Evolutionary conservation across 2,329 filamentous ascomycete species (phyloP), one percentile per base, ranked within the genome.

Genomic region (Pseudogymnoascus sp.): DNA sequence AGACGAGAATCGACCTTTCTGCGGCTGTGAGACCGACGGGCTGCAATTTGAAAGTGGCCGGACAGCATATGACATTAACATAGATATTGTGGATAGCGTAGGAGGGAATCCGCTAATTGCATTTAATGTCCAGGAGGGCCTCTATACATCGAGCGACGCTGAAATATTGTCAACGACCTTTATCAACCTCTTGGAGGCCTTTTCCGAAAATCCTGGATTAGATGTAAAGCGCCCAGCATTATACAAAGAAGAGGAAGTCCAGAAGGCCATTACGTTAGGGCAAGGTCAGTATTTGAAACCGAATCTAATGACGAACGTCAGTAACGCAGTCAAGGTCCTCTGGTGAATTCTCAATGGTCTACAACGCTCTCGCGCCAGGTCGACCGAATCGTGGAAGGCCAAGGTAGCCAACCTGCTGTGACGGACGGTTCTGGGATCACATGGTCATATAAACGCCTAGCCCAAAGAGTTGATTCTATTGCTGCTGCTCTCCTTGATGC

Each of bases 361-460:
- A 37, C 35, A 37, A 37, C 35, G 35, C 35, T 37, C 35, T 37
- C 35, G 35, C 35, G 14, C 35, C 35, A 37, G 35, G 35, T 37
- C 35, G 35, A 37, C 35, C 35, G 35, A 37, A 37, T 37, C 35
- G 35, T 37, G 35, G 35, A 37, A 37, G 35, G 35, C 35, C 12
- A 37, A 37, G 35, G 35, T 37, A 37, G 35, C 35, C 35, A 37
- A 14, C 35, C 35, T 37, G 35, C 35, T 37, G 35, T 37, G 35
- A 37, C 35, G 12, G 35, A 37, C 35, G 35, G 35, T 37, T 37
- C 35, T 37, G 43, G 43, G 26, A 66, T 63, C 56, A 76, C 7
- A 66, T 67, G 8, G 1, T 77, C 75, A 0, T 79, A 79, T 61
- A n/a, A 22, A 3, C 64, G 72, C 2, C 67, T 79, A 67, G 65